Evolutionary conservation across 768 basidiomycete species (phyloP), one percentile per base, ranked within the genome.

Genomic region (Suillus paluster): DNA sequence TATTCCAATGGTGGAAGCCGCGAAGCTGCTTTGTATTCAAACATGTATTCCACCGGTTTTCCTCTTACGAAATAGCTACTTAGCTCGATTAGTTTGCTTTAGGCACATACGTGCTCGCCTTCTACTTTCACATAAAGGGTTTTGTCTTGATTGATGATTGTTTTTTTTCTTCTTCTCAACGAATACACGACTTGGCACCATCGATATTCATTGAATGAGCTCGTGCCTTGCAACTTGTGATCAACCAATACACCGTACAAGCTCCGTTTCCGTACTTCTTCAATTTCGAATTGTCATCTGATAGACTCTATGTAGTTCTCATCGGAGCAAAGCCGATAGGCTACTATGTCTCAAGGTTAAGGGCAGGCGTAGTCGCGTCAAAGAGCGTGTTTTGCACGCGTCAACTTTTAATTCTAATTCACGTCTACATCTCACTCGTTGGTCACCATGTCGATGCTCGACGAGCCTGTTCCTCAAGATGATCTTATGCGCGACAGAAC

Each of bases 401-500:
- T 70, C 65, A 46, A 55, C 57, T 44, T 58, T 53, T 34, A 27
- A 34, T 39, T 23, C 15, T 34, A 27, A 34, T 39, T 23, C 15
- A 33, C 21, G 25, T 52, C 30, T 30, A 30, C 30, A 30, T 30
- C 6, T 30, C 6, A 3, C 30, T 30, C 30, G 30, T 30, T 30
- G 30, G 5, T 67, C 58, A 66, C 61, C 61, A 75, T 77, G 75
- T 75, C 74, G 38, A 71, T 74, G 70, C 69, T 75, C 44, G 79
- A 82, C 70, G 86, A 88, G 64, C 86, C 88, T n/a, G 71, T 85
- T 55, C 78, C 86, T 14, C 82, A 84, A 62, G 85, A 86, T 75
- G 92, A 92, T 73, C 84, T 90, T 50, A 81, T 91, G 79, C 84
- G 85, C 68, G 91, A 95, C 67, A 83, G 92, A 62, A 85, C 87